phyloP scores from a whole-genome alignment of 495 filamentous ascomycete species.

The Xylona heveae region DNA sequence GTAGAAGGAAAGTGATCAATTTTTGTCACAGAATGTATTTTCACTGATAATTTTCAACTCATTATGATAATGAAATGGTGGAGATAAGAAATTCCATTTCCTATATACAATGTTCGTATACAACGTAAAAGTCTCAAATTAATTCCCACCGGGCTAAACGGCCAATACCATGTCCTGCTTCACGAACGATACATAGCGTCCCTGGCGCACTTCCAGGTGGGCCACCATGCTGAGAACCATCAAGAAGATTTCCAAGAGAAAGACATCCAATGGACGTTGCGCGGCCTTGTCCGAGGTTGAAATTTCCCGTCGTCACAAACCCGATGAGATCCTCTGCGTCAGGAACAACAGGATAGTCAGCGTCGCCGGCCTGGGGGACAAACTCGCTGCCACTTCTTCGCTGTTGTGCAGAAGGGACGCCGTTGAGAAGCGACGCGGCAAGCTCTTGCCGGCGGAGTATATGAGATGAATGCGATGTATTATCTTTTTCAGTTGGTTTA shows the following conservation, averaged over 20 bases:
- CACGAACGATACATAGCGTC: constrained; percentile 52
- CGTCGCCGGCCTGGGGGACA: constrained; percentile 16
- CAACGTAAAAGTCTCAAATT: constrained; percentile 25
- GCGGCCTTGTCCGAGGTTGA: constrained; percentile 55
- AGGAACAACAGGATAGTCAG: constrained; percentile 44
- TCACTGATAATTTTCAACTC: too few relatives aligned
- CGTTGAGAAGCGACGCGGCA: constrained; percentile 1
- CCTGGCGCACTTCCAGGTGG: constrained; percentile 4
- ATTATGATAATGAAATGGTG: too few relatives aligned
- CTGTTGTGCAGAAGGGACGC: constrained; percentile 1
- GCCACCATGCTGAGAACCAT: too few relatives aligned
- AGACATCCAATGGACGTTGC: constrained; percentile 59
- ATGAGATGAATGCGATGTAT: not conserved
- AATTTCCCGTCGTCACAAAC: constrained; percentile 77
- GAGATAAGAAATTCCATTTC: too few relatives aligned
- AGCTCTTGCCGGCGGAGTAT: not conserved
- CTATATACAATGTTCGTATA: too few relatives aligned
- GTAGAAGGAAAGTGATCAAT: too few relatives aligned
- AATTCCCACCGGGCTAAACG: constrained; percentile 66
- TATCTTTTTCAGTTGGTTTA: not conserved
- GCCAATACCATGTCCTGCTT: constrained; percentile 53
- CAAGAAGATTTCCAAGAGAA: constrained; percentile 32
- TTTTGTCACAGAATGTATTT: too few relatives aligned
- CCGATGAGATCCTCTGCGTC: constrained; percentile 63
- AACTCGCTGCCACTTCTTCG: not conserved